phyloP scores from a whole-genome alignment of 1,284 basidiomycete species.

The Moesziomyces sp. region DNA sequence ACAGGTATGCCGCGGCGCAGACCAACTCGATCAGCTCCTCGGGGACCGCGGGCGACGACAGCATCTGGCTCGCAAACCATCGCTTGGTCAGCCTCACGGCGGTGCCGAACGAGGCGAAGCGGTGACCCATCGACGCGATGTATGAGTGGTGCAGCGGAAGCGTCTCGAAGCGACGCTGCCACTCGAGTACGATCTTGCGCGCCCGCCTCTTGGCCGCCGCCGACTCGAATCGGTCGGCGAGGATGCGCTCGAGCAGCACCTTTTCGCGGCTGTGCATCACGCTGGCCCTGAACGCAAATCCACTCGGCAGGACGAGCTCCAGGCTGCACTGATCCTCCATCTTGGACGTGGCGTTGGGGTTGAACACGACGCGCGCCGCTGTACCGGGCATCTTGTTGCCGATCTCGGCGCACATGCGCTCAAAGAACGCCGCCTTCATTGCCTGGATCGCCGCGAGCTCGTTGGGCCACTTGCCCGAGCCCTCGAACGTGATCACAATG shows the following conservation, averaged over 20 bases:
- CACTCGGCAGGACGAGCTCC: conserved; percentile 82
- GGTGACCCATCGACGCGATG: conserved; percentile 82
- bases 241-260: conserved; percentile 79
- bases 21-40: conserved; percentile 86
- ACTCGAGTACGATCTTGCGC: conserved; percentile 75
- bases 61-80: conserved; percentile 91
- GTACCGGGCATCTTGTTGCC: conserved; percentile 68
- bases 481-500: conserved; percentile 73
- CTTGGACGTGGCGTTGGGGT: conserved; percentile 69
- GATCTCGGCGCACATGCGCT: conserved; percentile 59
- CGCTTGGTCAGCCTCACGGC: conserved; percentile 89
- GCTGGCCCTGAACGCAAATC: conserved; percentile 85
- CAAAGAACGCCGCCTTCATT: conserved; percentile 86
- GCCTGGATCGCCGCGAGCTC: conserved; percentile 92
- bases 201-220: conserved; percentile 71
- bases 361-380: conserved; percentile 68
- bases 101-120: conserved; percentile 81
- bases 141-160: conserved; percentile 86
- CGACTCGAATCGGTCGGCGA: conserved; percentile 69
- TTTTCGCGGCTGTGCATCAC: conserved; percentile 91
- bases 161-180: conserved; percentile 79
- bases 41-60: conserved; percentile 76
- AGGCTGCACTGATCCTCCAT: conserved; percentile 78
- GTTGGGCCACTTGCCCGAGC: conserved; percentile 92
- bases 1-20: conserved; percentile 75